These are phyloP conservation scores for Chaetomiaceae sp. DNA, from an alignment of 2,329 filamentous ascomycete genomes.

Conservation along the genomic window DNA sequence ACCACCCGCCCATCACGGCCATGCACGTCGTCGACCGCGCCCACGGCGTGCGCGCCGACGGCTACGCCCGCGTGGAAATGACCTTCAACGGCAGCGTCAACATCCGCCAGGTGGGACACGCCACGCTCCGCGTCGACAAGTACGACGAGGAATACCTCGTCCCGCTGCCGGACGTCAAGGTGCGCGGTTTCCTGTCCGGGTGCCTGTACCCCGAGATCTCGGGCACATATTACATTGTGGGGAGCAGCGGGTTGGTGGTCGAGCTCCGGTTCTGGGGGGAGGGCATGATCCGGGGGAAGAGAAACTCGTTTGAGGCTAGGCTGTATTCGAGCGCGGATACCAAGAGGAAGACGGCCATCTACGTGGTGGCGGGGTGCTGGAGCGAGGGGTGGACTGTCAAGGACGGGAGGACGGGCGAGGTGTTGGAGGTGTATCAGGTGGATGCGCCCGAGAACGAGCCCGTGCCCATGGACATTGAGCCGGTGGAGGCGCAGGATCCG, in stretches of 20 bases:
- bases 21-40: constrained; percentile 44
- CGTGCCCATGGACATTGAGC: constrained; percentile 36
- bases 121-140: constrained; percentile 45
- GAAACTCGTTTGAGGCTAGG: constrained; percentile 44
- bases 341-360: constrained; percentile 35
- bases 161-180: constrained; percentile 45
- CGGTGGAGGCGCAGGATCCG: constrained; percentile 67
- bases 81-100: constrained; percentile 47
- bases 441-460: constrained; percentile 34
- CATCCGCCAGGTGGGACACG: constrained; percentile 48
- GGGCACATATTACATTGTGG: constrained; percentile 43
- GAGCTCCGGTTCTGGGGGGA: constrained; percentile 46
- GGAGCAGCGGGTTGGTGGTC: constrained; percentile 42
- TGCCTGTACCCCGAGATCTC: constrained; percentile 47
- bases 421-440: constrained; percentile 36
- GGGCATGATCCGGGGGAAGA: constrained; percentile 42
- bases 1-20: constrained; percentile 51
- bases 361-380: constrained; percentile 40
- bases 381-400: constrained; percentile 39
- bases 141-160: constrained; percentile 48
- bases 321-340: constrained; percentile 32
- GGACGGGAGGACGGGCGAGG: constrained; percentile 32
- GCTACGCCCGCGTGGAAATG: constrained; percentile 50
- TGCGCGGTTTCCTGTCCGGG: constrained; percentile 45
- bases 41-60: constrained; percentile 44